phyloP scores from a whole-genome alignment of 495 filamentous ascomycete species.

The Evernia prunastri region DNA sequence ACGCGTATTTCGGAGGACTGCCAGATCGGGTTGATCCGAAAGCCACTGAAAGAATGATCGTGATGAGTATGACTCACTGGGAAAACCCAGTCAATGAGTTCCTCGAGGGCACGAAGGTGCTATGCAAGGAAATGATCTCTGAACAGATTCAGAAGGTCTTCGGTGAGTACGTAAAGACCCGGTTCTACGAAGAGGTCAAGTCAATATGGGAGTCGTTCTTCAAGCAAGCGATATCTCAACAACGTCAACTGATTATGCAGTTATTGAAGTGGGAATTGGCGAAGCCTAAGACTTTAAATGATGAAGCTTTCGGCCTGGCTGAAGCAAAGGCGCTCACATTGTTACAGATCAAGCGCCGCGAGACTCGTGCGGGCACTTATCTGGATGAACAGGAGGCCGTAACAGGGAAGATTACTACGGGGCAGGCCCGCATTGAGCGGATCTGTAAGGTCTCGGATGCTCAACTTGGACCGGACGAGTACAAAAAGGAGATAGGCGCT shows the following conservation, averaged over 20 bases:
- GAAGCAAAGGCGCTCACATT: conserved; percentile 9
- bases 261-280: conserved; percentile 17
- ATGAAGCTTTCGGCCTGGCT: conserved; percentile 10
- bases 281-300: conserved; percentile 20
- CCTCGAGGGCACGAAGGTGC: conserved; percentile 27
- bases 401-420: conserved; percentile 8
- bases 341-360: conserved; percentile 17
- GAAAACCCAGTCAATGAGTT: conserved; percentile 30
- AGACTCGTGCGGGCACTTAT: conserved; percentile 4
- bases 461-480: conserved; percentile 40
- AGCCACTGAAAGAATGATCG: conserved; percentile 37
- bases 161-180: conserved; percentile 34
- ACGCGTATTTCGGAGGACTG: conserved; percentile 36
- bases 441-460: conserved; percentile 24
- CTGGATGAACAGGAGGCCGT: conserved; percentile 18
- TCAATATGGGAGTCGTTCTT: conserved; percentile 33
- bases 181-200: conserved; percentile 32
- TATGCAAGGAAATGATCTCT: conserved; percentile 33
- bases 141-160: conserved; percentile 30
- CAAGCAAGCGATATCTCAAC: conserved; percentile 18
- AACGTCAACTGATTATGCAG: conserved; percentile 7
- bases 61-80: conserved; percentile 40
- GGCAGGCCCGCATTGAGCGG: conserved; percentile 15
- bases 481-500: conserved; percentile 41
- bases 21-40: conserved; percentile 40